Conservation (phyloP, 805 yeast genomes). For the Saccharomyces eubayanus region DNA sequence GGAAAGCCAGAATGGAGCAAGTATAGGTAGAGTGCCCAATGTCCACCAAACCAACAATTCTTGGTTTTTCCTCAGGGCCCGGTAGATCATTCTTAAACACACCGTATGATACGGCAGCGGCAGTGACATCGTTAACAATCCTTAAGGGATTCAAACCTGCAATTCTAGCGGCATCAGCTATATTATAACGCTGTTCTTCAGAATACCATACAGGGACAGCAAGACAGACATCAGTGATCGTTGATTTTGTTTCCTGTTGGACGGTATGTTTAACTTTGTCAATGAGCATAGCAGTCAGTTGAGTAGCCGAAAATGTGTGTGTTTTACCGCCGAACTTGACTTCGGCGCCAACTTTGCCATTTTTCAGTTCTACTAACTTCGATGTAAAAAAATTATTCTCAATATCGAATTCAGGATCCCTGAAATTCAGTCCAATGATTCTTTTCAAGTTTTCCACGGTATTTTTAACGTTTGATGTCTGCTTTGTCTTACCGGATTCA, state of each 20-base stretch:
- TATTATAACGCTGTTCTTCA: conserved; percentile 93
- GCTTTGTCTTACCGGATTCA: conserved; percentile 93
- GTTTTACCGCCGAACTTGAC: conserved; percentile 78
- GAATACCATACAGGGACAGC: conserved; percentile 98
- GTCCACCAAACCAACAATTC: conserved; percentile 87
- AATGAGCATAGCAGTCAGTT: conserved; percentile 90
- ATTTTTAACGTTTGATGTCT: conserved; percentile 91
- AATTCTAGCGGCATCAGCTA: conserved; percentile 87
- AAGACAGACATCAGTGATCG: conserved; percentile 78
- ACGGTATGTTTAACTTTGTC: conserved; percentile 81
- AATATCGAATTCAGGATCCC: conserved; percentile 61
- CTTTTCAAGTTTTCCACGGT: conserved; percentile 94
- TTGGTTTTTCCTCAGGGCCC: conserved; percentile 67
- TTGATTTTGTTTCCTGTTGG: conserved; percentile 65
- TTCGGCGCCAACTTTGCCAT: conserved; percentile 75
- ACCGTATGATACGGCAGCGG: conserved; percentile 99
- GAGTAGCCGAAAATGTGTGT: conserved; percentile 75
- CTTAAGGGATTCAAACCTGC: conserved; percentile 98
- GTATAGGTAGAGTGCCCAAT: conserved; percentile 95
- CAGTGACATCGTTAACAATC: conserved; percentile 93
- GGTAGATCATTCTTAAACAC: conserved; percentile 96
- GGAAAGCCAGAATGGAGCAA: conserved; percentile 80
- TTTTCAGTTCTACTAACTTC: conserved; percentile 57
- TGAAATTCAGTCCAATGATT: conserved; percentile 67
- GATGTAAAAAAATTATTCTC: conserved; percentile 58